Evolutionary conservation across 495 filamentous ascomycete genomes (phyloP).

Genomic region (Penicillium samsonianum): DNA sequence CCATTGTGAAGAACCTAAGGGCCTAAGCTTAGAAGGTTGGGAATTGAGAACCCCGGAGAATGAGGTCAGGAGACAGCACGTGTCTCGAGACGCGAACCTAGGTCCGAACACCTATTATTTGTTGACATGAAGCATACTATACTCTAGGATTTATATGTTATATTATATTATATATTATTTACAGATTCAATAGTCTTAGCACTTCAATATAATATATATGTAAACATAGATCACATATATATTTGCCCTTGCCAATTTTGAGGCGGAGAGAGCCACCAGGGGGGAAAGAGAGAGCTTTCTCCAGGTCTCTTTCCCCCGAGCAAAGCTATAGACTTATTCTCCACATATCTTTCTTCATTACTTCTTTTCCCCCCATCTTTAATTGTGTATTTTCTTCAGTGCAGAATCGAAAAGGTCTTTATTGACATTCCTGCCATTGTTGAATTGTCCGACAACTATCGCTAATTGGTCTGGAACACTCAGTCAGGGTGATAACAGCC

Average conservation of each 20-base stretch:
- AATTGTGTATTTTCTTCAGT: not conserved
- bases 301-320: not conserved
- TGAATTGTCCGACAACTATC: conserved; percentile 5
- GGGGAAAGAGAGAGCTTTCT: not conserved
- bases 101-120: conserved; percentile 8
- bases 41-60: conserved; percentile 11
- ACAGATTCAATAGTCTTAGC: not conserved
- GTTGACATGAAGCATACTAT: not conserved
- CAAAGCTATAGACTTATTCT: not conserved
- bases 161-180: not conserved
- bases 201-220: not conserved
- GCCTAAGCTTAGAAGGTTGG: not conserved
- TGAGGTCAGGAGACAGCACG: conserved; percentile 20
- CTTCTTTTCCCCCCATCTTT: not conserved
- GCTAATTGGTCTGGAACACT: conserved; percentile 25
- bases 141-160: not conserved
- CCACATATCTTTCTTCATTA: not conserved
- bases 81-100: conserved; percentile 22
- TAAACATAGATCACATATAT: too few relatives aligned
- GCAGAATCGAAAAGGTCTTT: not conserved
- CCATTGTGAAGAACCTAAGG: conserved; percentile 19
- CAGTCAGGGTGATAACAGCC: conserved; percentile 11
- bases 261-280: conserved; percentile 11
- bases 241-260: not conserved
- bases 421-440: not conserved